These are phyloP conservation scores for Grosmannia clavigera DNA, from an alignment of 2,329 filamentous ascomycete species.

Conservation along the genomic window DNA sequence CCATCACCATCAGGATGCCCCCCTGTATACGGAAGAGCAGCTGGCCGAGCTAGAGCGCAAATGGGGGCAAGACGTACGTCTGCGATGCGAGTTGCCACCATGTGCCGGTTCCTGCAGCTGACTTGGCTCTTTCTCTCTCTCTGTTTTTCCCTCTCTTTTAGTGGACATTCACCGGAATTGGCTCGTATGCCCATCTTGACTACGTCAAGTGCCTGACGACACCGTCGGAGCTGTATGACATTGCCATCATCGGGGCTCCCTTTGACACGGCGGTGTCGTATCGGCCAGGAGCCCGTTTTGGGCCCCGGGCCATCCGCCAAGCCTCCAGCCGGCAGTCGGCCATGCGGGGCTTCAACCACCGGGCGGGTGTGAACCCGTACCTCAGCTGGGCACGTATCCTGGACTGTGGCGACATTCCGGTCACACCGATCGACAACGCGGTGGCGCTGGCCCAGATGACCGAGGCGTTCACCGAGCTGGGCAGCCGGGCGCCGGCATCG, in stretches of 20 bases:
- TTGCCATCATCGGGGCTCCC: conserved; percentile 59
- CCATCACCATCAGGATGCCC: conserved; percentile 24
- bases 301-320: conserved; percentile 74
- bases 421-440: conserved; percentile 76
- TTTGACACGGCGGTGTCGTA: conserved; percentile 66
- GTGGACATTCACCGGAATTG: conserved; percentile 61
- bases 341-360: conserved; percentile 71
- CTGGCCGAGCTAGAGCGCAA: conserved; percentile 40
- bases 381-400: conserved; percentile 63
- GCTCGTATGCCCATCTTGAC: conserved; percentile 60
- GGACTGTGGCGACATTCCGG: conserved; percentile 84
- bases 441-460: conserved; percentile 77
- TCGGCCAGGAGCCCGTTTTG: conserved; percentile 66
- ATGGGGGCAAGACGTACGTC: conserved; percentile 29
- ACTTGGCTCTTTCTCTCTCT: neutral
- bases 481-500: conserved; percentile 23
- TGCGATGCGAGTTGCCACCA: neutral
- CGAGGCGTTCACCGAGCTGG: conserved; percentile 62
- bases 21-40: conserved; percentile 33
- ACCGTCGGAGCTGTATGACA: conserved; percentile 52
- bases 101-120: neutral
- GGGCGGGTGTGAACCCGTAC: conserved; percentile 76
- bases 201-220: conserved; percentile 58
- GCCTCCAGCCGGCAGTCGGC: conserved; percentile 71
- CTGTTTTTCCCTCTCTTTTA: conserved; percentile 11